Evolutionary conservation across 305 asterid genomes (phyloP).

Genomic region (Fraxinus platypoda): DNA sequence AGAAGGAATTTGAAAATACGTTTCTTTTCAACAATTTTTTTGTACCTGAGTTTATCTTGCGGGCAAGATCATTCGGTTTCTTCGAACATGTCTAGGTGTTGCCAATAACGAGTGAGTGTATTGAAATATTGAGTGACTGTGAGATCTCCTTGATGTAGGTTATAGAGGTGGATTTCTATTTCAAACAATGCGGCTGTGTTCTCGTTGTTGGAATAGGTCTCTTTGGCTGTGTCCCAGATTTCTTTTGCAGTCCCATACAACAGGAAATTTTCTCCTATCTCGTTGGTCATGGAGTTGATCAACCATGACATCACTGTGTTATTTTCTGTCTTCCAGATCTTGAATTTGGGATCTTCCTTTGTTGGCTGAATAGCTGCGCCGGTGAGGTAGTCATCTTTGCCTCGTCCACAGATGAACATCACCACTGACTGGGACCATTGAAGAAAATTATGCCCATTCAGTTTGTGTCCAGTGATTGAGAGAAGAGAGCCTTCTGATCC

Average conservation of each 20-base stretch:
- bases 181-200: background rate
- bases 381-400: background rate
- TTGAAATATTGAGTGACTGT: background rate
- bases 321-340: background rate
- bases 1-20: background rate
- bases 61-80: background rate
- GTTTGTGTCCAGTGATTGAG: background rate
- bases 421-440: background rate
- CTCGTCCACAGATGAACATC: background rate
- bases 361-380: background rate
- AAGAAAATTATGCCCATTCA: background rate
- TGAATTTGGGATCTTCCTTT: background rate
- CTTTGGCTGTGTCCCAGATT: background rate
- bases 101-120: background rate
- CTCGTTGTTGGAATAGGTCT: background rate
- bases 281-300: background rate
- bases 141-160: background rate
- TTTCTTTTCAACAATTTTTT: background rate
- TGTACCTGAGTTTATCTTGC: background rate
- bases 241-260: background rate
- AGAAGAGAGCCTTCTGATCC: background rate
- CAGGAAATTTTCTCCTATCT: background rate
- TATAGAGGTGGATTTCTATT: background rate
- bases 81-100: background rate
- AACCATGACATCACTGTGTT: background rate